Conservation (phyloP, 1,284 basidiomycete genomes). For the Trichosporon coremiiforme region DNA sequence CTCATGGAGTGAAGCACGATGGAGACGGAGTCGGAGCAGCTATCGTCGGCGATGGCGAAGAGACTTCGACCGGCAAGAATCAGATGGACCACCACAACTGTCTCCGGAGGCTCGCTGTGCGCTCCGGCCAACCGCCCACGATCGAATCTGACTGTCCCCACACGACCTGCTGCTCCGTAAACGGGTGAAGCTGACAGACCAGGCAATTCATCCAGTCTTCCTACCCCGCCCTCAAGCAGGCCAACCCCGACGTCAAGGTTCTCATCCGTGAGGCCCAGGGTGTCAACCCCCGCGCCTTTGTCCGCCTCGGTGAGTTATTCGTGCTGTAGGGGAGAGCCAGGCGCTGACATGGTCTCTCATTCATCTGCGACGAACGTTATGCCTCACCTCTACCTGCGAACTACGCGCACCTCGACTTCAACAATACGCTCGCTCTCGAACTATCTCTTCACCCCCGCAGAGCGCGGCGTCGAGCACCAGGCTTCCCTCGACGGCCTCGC, state of each 20-base stretch:
- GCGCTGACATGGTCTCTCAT: not conserved
- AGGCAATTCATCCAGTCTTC: conserved; percentile 81
- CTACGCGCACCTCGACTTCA: no score
- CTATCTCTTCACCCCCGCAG: conserved; percentile 30
- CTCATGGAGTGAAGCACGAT: not conserved
- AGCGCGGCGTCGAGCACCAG: conserved; percentile 53
- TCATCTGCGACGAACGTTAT: no score
- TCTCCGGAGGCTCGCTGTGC: no score
- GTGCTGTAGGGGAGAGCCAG: not conserved
- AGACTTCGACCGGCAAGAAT: no score
- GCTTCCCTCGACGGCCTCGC: conserved; percentile 48
- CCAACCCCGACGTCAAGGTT: conserved; percentile 87
- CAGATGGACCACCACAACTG: no score
- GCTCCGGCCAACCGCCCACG: no score
- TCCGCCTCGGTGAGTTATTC: conserved; percentile 76
- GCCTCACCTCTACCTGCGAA: no score
- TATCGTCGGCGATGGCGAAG: not conserved
- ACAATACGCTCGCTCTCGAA: no score
- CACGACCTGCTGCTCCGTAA: no score
- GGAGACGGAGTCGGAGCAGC: not conserved
- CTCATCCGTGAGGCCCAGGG: conserved; percentile 87
- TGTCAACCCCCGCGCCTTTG: conserved; percentile 84
- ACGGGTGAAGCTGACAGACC: conserved; percentile 26
- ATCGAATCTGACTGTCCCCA: no score
- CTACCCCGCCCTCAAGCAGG: conserved; percentile 79